A percentile compares a stretch with the other conserved stretches of the same genome.
These are phyloP conservation scores for Colletotrichum caudatum DNA, from an alignment of 2,329 filamentous ascomycete genomes.

Conservation along the genomic window DNA sequence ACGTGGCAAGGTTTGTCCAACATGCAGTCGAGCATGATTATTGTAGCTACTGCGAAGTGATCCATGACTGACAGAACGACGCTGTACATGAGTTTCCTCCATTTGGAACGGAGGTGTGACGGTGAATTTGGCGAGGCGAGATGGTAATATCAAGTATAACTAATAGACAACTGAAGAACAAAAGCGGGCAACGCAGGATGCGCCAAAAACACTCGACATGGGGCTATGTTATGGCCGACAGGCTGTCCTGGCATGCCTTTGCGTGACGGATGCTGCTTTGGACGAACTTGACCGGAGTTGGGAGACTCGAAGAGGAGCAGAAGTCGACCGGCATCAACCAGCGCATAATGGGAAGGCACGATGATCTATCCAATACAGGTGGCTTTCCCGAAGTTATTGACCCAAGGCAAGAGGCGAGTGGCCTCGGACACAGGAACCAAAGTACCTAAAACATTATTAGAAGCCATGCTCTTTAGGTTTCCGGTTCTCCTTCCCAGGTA, in stretches of 20 bases:
- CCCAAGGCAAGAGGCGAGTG: background rate
- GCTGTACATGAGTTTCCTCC: conserved; percentile 47
- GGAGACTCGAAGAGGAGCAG: background rate
- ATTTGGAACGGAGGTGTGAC: conserved; percentile 42
- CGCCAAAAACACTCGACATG: conserved; percentile 16
- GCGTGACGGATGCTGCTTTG: background rate
- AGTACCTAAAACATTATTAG: background rate
- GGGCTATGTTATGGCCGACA: conserved; percentile 31
- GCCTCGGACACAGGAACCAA: background rate
- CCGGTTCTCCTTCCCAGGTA: background rate
- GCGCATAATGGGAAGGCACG: background rate
- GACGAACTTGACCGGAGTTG: background rate
- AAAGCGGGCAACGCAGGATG: background rate
- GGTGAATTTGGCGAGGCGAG: background rate
- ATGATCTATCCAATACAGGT: background rate
- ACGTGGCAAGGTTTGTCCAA: conserved; percentile 43
- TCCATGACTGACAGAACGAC: conserved; percentile 56
- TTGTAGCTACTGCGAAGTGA: conserved; percentile 52
- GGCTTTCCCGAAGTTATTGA: background rate
- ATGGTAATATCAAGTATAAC: conserved; percentile 34
- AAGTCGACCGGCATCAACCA: background rate
- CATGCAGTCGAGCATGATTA: conserved; percentile 45
- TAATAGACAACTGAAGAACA: conserved; percentile 19
- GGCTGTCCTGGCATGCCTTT: conserved; percentile 15
- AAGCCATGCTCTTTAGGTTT: background rate